A percentile compares a stretch with the other conserved stretches of the same genome.
Conservation (phyloP, 257 asterid genomes). For the Fraxinus americana region DNA sequence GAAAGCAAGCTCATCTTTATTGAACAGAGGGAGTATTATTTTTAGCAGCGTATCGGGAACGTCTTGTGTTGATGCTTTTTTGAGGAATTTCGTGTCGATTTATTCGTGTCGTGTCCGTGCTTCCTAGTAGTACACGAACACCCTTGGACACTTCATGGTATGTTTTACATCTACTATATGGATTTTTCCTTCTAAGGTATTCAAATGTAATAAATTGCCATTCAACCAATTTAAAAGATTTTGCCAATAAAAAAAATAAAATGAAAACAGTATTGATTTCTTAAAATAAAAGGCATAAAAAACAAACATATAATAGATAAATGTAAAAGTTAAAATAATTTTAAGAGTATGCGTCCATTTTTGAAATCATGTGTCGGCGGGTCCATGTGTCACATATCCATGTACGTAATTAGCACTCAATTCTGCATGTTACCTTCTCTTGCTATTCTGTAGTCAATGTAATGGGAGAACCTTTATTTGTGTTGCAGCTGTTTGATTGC, state of each 20-base stretch:
- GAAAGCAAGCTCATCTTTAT: neutral
- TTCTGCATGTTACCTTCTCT: conserved; percentile 8
- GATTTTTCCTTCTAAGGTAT: neutral
- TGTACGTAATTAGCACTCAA: neutral
- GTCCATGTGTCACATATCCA: neutral
- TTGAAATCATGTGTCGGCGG: neutral
- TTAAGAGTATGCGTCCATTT: neutral
- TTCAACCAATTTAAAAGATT: neutral
- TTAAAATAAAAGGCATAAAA: neutral
- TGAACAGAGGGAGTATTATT: neutral
- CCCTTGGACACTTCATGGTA: neutral
- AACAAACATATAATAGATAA: neutral
- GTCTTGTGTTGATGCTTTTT: too few species aligned
- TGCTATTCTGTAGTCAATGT: conserved; percentile 15
- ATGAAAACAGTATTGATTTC: neutral
- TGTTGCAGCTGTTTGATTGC: conserved; percentile 90
- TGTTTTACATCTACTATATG: neutral
- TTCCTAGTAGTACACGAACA: neutral
- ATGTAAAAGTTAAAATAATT: neutral
- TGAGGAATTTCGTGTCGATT: neutral
- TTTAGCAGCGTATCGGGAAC: too few species aligned
- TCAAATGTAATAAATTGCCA: neutral
- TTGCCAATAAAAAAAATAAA: neutral
- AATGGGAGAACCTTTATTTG: conserved; percentile 31
- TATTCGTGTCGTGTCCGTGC: neutral